Conservation (phyloP, 2,329 filamentous ascomycete species). For the Talaromyces pinophilus region DNA sequence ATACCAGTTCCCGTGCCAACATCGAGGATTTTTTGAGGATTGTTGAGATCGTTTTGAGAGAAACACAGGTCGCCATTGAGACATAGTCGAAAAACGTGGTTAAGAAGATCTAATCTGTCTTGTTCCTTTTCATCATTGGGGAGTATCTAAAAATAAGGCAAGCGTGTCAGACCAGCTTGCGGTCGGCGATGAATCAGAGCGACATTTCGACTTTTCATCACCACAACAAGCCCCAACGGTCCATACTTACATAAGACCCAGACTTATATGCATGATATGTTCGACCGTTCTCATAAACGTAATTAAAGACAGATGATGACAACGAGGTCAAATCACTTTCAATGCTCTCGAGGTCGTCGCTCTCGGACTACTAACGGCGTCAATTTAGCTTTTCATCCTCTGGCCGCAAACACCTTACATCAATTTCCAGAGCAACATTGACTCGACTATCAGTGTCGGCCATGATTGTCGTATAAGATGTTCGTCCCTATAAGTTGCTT, state of each 20-base stretch:
- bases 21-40: slow-evolving; percentile 23
- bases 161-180: not conserved
- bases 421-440: slow-evolving; percentile 14
- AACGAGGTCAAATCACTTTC: slow-evolving; percentile 28
- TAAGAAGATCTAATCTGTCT: slow-evolving; percentile 22
- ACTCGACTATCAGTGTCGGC: not conserved
- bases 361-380: slow-evolving; percentile 12
- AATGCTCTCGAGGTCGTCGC: slow-evolving; percentile 24
- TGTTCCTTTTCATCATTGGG: slow-evolving; percentile 30
- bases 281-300: slow-evolving; percentile 36
- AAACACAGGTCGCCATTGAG: slow-evolving; percentile 45
- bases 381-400: not conserved
- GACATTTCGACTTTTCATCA: not conserved
- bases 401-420: slow-evolving; percentile 5
- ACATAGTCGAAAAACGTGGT: slow-evolving; percentile 51
- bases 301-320: slow-evolving; percentile 26
- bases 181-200: not conserved
- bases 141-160: slow-evolving; percentile 21
- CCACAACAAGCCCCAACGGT: not conserved
- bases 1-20: slow-evolving; percentile 24
- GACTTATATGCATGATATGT: slow-evolving; percentile 36
- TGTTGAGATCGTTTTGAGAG: slow-evolving; percentile 11
- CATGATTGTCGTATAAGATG: not conserved
- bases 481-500: not conserved
- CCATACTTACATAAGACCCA: slow-evolving; percentile 5